A percentile compares a stretch with the other conserved stretches of the same genome.
phyloP scores from a whole-genome alignment of 495 filamentous ascomycete genomes.

The Penicillium chermesinum region DNA sequence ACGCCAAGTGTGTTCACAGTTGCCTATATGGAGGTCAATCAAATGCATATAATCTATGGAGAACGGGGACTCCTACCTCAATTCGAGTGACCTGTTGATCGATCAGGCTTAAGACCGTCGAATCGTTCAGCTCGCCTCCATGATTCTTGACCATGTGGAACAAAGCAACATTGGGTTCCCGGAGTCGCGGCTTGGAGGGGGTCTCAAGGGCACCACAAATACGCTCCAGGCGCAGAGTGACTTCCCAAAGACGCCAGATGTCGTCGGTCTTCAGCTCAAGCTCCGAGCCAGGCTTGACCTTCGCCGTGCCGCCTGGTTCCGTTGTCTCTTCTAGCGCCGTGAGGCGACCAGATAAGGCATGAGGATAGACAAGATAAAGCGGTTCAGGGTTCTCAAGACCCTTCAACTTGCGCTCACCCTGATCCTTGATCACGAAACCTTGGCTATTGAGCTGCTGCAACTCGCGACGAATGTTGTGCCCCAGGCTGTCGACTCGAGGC shows the following conservation, averaged over 20 bases:
- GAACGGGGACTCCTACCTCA: too few relatives aligned
- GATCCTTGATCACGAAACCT: conserved; percentile 94
- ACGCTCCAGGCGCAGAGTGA: conserved; percentile 85
- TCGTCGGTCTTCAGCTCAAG: conserved; percentile 70
- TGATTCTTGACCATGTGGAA: conserved; percentile 76
- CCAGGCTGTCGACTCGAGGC: conserved; percentile 42
- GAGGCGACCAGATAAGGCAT: conserved; percentile 76
- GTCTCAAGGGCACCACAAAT: conserved; percentile 81
- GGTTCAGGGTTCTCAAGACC: conserved; percentile 96
- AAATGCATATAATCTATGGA: conserved; percentile 11
- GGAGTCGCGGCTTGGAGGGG: conserved; percentile 48
- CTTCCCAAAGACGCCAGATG: conserved; percentile 86
- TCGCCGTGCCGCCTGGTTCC: conserved; percentile 30
- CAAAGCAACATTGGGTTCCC: conserved; percentile 73
- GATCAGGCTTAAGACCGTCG: conserved; percentile 76
- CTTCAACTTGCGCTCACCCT: conserved; percentile 90
- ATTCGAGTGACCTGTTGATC: conserved; percentile 93
- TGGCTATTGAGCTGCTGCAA: conserved; percentile 81
- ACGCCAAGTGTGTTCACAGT: conserved; percentile 61
- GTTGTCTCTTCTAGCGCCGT: conserved; percentile 50
- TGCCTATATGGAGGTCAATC: conserved; percentile 35
- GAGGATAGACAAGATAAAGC: conserved; percentile 89
- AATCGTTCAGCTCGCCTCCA: conserved; percentile 82
- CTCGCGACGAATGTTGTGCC: conserved; percentile 74
- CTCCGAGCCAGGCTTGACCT: conserved; percentile 49